Evolutionary conservation across 345 rosid genomes (phyloP).

Genomic region (Euclidium syriacum): DNA sequence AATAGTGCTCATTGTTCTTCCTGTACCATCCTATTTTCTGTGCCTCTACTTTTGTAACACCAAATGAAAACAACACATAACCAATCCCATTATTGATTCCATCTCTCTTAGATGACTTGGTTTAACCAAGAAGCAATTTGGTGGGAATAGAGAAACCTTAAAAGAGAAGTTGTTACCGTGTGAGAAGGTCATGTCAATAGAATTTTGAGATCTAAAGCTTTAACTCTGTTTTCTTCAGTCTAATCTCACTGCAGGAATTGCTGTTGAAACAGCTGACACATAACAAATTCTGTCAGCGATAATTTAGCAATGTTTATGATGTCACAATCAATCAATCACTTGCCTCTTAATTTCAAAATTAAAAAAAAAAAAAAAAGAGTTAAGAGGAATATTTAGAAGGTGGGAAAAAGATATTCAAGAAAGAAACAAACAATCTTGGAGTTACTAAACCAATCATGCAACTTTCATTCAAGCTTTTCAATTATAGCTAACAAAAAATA

Average conservation of each 20-base stretch:
- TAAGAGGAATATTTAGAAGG: neutral
- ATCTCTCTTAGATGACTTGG: conserved; percentile 10
- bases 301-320: conserved; percentile 35
- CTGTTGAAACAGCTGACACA: conserved; percentile 26
- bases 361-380: neutral
- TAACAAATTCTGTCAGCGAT: conserved; percentile 37
- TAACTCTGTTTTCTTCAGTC: conserved; percentile 21
- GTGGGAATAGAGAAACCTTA: neutral
- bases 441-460: conserved; percentile 1
- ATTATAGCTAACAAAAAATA: conserved; percentile 8
- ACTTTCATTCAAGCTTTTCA: conserved; percentile 17
- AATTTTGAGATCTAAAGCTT: neutral
- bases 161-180: conserved; percentile 13
- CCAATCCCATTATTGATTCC: conserved; percentile 21
- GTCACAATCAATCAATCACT: conserved; percentile 33
- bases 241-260: conserved; percentile 30
- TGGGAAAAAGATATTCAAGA: conserved; percentile 29
- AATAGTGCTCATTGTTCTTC: conserved; percentile 26
- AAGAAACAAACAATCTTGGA: conserved; percentile 23
- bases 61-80: conserved; percentile 21
- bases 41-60: conserved; percentile 29
- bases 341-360: neutral
- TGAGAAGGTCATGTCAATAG: neutral
- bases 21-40: conserved; percentile 26
- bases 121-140: neutral